Evolutionary conservation across 805 yeast species (phyloP).

Genomic region (Candida glaebosa): DNA sequence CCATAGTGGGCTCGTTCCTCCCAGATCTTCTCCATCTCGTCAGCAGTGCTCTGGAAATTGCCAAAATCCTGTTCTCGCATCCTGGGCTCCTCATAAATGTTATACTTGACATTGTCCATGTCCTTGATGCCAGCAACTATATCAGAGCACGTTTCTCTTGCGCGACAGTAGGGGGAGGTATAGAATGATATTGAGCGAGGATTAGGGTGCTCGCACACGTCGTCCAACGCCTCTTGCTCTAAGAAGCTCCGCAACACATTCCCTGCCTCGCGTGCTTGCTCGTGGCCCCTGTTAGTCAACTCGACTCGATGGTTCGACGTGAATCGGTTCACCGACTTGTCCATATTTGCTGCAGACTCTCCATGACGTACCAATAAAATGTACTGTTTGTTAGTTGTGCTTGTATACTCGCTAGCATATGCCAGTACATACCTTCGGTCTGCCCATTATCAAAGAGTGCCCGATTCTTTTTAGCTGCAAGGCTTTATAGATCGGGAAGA

Average conservation of each 20-base stretch:
- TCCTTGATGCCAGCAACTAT: slow-evolving; percentile 55
- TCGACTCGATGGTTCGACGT: slow-evolving; percentile 80
- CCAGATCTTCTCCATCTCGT: slow-evolving; percentile 80
- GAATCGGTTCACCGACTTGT: slow-evolving; percentile 72
- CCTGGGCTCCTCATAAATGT: slow-evolving; percentile 81
- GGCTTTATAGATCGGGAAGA: too few relatives aligned
- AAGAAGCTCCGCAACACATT: slow-evolving; percentile 40
- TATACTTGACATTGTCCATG: slow-evolving; percentile 43
- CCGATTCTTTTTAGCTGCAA: background rate
- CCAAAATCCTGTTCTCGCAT: slow-evolving; percentile 96
- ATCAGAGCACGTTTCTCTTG: slow-evolving; percentile 79
- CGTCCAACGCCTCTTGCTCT: slow-evolving; percentile 31
- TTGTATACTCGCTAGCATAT: background rate
- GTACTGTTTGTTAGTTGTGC: slow-evolving; percentile 34
- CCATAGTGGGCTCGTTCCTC: slow-evolving; percentile 85
- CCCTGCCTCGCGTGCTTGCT: slow-evolving; percentile 63
- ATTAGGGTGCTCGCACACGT: slow-evolving; percentile 11
- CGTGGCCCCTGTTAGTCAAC: slow-evolving; percentile 67
- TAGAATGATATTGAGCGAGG: slow-evolving; percentile 58
- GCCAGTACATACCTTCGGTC: slow-evolving; percentile 7
- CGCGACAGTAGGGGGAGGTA: slow-evolving; percentile 82
- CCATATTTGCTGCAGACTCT: slow-evolving; percentile 86
- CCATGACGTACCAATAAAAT: slow-evolving; percentile 87
- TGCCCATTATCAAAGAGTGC: slow-evolving; percentile 5
- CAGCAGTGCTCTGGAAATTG: slow-evolving; percentile 75